A percentile compares a stretch with the other conserved stretches of the same genome.
phyloP scores from a whole-genome alignment of 345 rosid species.

The Gossypium sturtianum region DNA sequence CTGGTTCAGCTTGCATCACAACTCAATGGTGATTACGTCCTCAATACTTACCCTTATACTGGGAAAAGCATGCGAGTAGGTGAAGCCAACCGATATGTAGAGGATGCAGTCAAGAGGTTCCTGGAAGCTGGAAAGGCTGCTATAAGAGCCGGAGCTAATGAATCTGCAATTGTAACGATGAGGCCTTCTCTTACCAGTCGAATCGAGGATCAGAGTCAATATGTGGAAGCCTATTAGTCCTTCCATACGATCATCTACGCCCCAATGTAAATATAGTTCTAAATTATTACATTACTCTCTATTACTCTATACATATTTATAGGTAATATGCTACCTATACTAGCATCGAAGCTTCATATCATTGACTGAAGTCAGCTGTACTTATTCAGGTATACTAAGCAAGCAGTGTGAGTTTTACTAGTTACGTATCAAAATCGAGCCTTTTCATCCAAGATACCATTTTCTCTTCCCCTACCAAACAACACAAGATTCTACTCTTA shows the following conservation, averaged over 20 bases:
- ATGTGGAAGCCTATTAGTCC: slow-evolving; percentile 14
- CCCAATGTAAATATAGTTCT: slow-evolving; percentile 7
- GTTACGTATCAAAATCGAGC: not conserved
- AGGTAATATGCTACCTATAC: not conserved
- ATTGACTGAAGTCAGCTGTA: not conserved
- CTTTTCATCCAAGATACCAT: not conserved
- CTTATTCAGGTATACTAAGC: not conserved
- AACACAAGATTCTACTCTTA: not conserved
- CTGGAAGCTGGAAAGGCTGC: slow-evolving; percentile 92
- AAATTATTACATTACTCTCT: not conserved
- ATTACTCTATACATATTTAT: slow-evolving; percentile 6
- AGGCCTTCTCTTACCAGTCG: slow-evolving; percentile 80
- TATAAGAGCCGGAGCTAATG: slow-evolving; percentile 88
- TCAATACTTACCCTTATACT: slow-evolving; percentile 72
- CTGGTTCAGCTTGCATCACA: slow-evolving; percentile 96
- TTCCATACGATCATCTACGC: not conserved
- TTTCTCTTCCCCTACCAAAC: not conserved
- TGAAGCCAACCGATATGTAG: slow-evolving; percentile 77
- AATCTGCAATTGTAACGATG: slow-evolving; percentile 82
- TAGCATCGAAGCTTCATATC: not conserved
- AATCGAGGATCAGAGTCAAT: slow-evolving; percentile 13
- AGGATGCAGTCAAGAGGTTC: slow-evolving; percentile 85
- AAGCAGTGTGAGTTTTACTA: not conserved
- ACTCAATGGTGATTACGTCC: slow-evolving; percentile 80
- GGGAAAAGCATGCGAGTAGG: slow-evolving; percentile 85